Evolutionary conservation across 768 basidiomycete species (phyloP).

Genomic region (Arthromyces matolae): DNA sequence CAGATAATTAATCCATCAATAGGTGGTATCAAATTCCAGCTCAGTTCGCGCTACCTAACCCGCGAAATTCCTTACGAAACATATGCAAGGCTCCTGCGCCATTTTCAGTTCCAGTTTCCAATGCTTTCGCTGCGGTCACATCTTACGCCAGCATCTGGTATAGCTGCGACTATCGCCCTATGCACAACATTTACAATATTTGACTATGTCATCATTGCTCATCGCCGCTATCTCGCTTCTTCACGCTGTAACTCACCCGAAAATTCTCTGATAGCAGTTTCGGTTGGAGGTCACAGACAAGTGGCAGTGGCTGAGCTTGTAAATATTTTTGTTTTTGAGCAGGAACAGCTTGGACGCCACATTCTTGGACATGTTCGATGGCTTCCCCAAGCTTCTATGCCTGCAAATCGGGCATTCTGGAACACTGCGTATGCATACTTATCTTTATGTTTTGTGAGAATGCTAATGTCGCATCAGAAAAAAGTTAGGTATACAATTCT

Average conservation of each 20-base stretch:
- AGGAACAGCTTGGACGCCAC: not conserved
- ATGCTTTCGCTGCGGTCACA: not conserved
- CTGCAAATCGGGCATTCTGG: too few species aligned
- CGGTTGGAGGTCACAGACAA: not conserved
- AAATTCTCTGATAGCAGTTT: not conserved
- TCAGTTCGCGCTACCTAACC: not conserved
- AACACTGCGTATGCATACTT: too few species aligned
- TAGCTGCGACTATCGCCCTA: not conserved
- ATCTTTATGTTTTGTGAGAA: too few species aligned
- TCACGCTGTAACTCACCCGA: not conserved
- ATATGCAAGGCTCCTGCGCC: too few species aligned
- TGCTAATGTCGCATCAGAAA: too few species aligned
- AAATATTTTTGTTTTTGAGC: not conserved
- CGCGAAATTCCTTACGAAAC: not conserved
- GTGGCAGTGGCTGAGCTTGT: not conserved
- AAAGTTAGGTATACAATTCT: too few species aligned
- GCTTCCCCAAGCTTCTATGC: too few species aligned
- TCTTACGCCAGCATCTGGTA: not conserved
- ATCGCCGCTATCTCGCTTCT: not conserved
- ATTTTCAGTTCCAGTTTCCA: not conserved
- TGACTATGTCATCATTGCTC: not conserved
- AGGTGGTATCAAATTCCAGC: not conserved
- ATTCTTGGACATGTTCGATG: not conserved
- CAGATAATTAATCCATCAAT: not conserved
- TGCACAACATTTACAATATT: not conserved